Base-by-base conservation (phyloP, 345 rosid species). In the Bruguiera gymnorhiza region DNA sequence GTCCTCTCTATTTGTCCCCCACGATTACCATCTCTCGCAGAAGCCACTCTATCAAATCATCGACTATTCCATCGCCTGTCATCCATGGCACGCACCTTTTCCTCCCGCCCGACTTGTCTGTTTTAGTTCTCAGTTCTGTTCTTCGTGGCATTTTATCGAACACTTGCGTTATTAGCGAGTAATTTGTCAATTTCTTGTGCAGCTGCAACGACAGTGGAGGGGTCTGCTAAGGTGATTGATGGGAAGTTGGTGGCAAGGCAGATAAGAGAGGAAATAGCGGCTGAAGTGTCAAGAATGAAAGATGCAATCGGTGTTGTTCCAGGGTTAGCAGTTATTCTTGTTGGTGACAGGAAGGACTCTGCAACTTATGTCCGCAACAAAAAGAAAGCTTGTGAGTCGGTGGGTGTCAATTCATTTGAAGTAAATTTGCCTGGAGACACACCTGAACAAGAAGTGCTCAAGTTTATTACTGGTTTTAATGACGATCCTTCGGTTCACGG, bases 271-370 rank as follows among this genome's bases (percentile, higher is more conserved):
- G 98, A 89, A 76, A 82, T 93, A 62, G 66, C 86, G 53, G 72
- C 55, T n/a, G 85, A 93, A 75, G 96, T 89, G 27, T 76, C 83
- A 3, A 86, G 83, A 70, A 85, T 93, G 97, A 90, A 87, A 79
- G 97, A 87, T 36, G 88, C 83, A 0, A 75, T 82, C 29, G 90
- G 96, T 60, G 78, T 84, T 56, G 86, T 86, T 69, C 98, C 94
- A 20, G 98, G 97, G 6, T 81, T 91, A 75, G 92, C 97, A 1
- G 97, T 91, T 5, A 78, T 93, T 63, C 87, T 93, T 59, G 92
- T 88, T 66, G 97, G 98, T 7, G 15, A 10, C 15, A 39, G 46
- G 46, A 39, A 39, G 15, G 46, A 39, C 46, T 39, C 16, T 39
- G 46, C 46, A 10, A 39, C 46, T 39, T 39, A 39, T 11, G 13